Base-by-base conservation (phyloP, 495 filamentous ascomycete genomes). In the Chaetomium fimeti region DNA sequence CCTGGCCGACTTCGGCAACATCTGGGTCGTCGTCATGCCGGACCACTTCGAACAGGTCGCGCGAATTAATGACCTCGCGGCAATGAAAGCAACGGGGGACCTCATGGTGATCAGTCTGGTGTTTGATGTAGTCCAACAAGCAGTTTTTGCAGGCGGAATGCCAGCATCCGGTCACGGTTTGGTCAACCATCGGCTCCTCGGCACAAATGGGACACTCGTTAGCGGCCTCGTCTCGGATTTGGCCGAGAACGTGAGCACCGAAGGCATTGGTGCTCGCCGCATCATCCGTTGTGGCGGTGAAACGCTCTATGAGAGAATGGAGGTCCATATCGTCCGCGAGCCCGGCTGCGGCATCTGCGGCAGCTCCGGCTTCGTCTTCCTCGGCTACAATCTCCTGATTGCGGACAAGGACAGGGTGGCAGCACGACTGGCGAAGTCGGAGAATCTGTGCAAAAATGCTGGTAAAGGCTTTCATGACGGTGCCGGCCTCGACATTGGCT, bases 361-460 rank as follows among this genome's bases (percentile, higher is more conserved):
- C 87, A 2, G 88, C 87, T 11, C 87, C 89, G 0, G 90, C 92
- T 64, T 89, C 88, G 69, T 93, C 89, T 73, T 98, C 94, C 64
- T 98, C 95, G 2, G 90, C 87, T 3, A 96, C 87, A 27, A 95
- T 83, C 4, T 85, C 84, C 66, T 89, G 90, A 69, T 96, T 93
- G 36, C 93, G 87, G 2, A 93, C 93, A 22, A 98, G 82, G 20
- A 90, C 78, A 0, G 94, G 94, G 75, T 98, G 94, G 67, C 93
- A 97, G 74, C 94, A 98, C 20, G 90, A 90, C 73, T 98, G 94
- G 8, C 94, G 87, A 36, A 98, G 89, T 22, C 94, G 88, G 13
- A 98, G 83, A 71, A 98, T 95, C 74, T 98, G 94, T 1, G 95
- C 95, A 68, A 98, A 95, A 66, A 98, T 96, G 42, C 90, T 95